These are phyloP conservation scores for Chlorella vulgaris DNA, from an alignment of 139 green algal genomes.

Conservation along the genomic window DNA sequence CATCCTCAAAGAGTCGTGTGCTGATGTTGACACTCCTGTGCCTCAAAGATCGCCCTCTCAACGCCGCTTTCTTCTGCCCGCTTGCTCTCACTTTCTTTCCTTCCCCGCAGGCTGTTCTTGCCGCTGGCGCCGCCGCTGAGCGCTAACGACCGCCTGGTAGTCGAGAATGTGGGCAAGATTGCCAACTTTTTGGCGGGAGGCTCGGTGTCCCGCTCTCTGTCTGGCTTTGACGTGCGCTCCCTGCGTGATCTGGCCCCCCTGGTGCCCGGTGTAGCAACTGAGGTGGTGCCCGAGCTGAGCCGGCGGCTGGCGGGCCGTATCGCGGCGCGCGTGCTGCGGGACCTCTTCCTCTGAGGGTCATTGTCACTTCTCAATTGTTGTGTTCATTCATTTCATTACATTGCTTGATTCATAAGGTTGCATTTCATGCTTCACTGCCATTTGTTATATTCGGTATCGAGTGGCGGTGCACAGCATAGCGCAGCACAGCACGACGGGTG, in stretches of 20 bases:
- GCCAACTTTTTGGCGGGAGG: constrained; percentile 62
- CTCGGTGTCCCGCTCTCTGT: neutral
- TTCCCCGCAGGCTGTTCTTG: constrained; percentile 40
- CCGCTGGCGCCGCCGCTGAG: constrained; percentile 67
- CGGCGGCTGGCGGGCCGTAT: constrained; percentile 66
- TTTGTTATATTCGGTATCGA: too few species aligned
- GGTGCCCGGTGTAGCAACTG: constrained; percentile 76
- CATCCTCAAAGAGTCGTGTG: neutral
- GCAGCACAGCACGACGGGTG: too few species aligned
- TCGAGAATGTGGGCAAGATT: constrained; percentile 81
- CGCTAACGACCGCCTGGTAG: constrained; percentile 60
- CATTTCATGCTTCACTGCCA: neutral
- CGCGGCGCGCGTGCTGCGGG: constrained; percentile 74
- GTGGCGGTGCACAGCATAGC: too few species aligned
- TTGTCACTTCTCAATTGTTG: neutral
- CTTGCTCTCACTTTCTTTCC: neutral
- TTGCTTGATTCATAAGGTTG: too few species aligned
- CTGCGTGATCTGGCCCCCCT: constrained; percentile 56
- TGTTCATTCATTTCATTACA: neutral
- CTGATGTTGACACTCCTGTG: neutral
- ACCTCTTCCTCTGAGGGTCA: constrained; percentile 67
- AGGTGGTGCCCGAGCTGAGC: constrained; percentile 83
- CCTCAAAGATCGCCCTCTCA: neutral
- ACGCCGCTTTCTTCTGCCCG: neutral
- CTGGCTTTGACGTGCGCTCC: neutral